These are phyloP conservation scores for Samsoniella hepiali DNA, from an alignment of 2,329 filamentous ascomycete genomes.

Conservation along the genomic window DNA sequence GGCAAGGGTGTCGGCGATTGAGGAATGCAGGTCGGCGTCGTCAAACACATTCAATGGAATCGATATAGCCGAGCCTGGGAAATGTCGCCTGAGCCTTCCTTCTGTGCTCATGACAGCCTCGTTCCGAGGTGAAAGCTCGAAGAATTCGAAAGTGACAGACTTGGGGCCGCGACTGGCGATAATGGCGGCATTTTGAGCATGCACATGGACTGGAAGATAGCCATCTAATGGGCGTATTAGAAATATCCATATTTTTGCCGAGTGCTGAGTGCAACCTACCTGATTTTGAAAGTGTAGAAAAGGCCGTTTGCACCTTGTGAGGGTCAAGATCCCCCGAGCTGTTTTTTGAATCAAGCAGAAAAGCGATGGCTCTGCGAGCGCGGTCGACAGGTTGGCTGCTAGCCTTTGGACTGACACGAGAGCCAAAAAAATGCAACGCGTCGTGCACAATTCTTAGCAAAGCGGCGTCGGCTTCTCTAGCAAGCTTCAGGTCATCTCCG, in stretches of 20 bases:
- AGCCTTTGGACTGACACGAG: neutral
- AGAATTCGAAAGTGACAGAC: neutral
- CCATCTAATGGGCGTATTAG: neutral
- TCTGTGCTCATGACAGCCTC: neutral
- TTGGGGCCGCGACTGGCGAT: neutral
- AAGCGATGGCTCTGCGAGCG: neutral
- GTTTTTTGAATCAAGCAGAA: neutral
- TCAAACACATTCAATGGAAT: neutral
- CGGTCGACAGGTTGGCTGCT: neutral
- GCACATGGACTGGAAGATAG: neutral
- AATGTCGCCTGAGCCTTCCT: slow-evolving; percentile 6
- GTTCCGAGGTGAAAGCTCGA: slow-evolving; percentile 1
- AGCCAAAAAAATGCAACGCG: neutral
- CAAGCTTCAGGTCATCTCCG: neutral
- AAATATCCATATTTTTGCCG: neutral
- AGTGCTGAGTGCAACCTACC: neutral
- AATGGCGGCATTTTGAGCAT: slow-evolving; percentile 9
- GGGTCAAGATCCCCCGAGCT: neutral
- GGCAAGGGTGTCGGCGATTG: neutral
- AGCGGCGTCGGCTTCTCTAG: neutral
- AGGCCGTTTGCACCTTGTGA: neutral
- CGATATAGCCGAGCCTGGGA: slow-evolving; percentile 3
- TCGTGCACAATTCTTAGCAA: neutral
- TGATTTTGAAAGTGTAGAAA: neutral
- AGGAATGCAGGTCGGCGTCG: neutral